These are phyloP conservation scores for Sphenostylis stenocarpa DNA, from an alignment of 306 rosid species.

Conservation along the genomic window DNA sequence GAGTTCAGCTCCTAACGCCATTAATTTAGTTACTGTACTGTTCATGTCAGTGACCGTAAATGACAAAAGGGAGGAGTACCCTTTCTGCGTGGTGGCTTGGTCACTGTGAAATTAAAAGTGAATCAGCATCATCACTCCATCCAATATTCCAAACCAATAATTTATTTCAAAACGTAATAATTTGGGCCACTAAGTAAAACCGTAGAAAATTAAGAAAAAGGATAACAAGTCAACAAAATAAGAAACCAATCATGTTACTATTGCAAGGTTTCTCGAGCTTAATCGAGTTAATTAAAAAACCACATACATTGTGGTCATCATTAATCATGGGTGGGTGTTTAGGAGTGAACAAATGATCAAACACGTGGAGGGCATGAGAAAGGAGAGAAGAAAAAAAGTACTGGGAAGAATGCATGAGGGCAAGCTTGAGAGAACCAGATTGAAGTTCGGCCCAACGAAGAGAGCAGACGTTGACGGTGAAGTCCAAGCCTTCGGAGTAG, in stretches of 20 bases:
- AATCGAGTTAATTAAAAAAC: not conserved
- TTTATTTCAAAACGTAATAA: not conserved
- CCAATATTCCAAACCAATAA: not conserved
- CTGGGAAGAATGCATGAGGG: constrained; percentile 75
- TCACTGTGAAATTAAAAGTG: constrained; percentile 52
- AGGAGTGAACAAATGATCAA: constrained; percentile 41
- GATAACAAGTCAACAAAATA: too few species aligned
- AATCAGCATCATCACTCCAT: constrained; percentile 27
- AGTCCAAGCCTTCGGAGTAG: constrained; percentile 78
- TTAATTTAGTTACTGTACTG: constrained; percentile 55
- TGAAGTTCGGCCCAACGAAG: constrained; percentile 90
- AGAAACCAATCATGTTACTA: not conserved
- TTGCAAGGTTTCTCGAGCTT: not conserved
- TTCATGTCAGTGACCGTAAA: constrained; percentile 76
- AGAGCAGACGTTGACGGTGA: constrained; percentile 73
- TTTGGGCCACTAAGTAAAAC: not conserved
- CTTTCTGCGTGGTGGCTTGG: constrained; percentile 53
- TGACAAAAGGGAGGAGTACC: constrained; percentile 66
- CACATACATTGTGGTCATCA: too few species aligned
- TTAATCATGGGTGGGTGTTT: not conserved
- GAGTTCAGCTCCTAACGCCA: constrained; percentile 79
- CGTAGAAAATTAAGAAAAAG: not conserved
- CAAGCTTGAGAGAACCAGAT: constrained; percentile 80
- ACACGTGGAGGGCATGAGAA: constrained; percentile 34
- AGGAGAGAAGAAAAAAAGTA: constrained; percentile 8